These are phyloP conservation scores for Cladophialophora exuberans DNA, from an alignment of 2,329 filamentous ascomycete species.

Conservation along the genomic window DNA sequence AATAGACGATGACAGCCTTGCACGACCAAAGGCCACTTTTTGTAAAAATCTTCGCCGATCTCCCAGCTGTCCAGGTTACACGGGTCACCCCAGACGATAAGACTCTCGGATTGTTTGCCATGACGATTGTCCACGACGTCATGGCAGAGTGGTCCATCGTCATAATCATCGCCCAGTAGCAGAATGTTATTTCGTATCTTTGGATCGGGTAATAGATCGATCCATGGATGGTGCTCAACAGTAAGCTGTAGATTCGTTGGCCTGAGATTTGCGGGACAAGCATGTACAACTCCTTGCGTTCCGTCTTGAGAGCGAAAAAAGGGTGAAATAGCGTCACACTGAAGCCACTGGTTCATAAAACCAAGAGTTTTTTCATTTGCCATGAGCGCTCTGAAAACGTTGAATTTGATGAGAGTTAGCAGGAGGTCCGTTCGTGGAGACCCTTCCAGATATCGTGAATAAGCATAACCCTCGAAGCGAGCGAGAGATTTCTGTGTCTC, in stretches of 20 bases:
- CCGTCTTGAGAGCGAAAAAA: neutral
- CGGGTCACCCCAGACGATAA: slow-evolving; percentile 37
- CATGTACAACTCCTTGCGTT: neutral
- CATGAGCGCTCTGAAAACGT: slow-evolving; percentile 3
- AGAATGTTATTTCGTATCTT: slow-evolving; percentile 35
- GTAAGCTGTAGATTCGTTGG: slow-evolving; percentile 31
- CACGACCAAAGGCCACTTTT: too few relatives aligned
- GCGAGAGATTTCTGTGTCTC: neutral
- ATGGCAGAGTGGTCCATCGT: slow-evolving; percentile 33
- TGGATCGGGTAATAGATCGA: slow-evolving; percentile 36
- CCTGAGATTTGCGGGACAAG: slow-evolving; percentile 26
- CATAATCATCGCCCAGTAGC: slow-evolving; percentile 18
- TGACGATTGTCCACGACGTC: slow-evolving; percentile 32
- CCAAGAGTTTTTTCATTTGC: neutral
- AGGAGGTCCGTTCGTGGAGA: slow-evolving; percentile 4
- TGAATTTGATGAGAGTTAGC: slow-evolving; percentile 6
- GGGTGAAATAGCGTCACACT: neutral
- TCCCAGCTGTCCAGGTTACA: slow-evolving; percentile 40
- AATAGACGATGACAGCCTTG: too few relatives aligned
- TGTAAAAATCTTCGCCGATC: slow-evolving; percentile 13
- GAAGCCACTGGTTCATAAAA: neutral
- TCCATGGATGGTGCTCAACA: slow-evolving; percentile 37
- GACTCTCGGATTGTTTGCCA: neutral
- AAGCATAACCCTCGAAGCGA: neutral
- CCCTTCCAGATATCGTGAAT: neutral